phyloP scores from a whole-genome alignment of 306 rosid species.

The Alnus rubra region DNA sequence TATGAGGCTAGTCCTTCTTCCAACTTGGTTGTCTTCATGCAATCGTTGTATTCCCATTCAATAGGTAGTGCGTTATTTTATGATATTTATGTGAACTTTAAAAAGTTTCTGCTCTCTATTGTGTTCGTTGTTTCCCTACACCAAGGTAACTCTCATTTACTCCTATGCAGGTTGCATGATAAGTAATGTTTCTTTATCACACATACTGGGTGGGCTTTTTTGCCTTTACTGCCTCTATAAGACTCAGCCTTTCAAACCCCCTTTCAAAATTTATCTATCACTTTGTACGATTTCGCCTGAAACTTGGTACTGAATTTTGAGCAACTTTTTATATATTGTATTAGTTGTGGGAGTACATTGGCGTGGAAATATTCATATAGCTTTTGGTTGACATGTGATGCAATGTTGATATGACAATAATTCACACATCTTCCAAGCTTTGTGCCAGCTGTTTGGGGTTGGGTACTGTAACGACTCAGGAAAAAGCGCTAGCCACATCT shows the following conservation, averaged over 20 bases:
- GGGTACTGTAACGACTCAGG: not conserved
- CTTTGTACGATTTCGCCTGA: conserved; percentile 49
- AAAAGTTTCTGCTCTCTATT: not conserved
- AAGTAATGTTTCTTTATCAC: conserved; percentile 50
- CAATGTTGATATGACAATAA: not conserved
- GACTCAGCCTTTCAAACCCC: conserved; percentile 83
- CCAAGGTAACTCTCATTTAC: conserved; percentile 16
- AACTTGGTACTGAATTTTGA: not conserved
- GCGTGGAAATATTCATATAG: not conserved
- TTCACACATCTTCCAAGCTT: not conserved
- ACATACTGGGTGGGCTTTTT: conserved; percentile 72
- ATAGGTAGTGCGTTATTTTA: conserved; percentile 44
- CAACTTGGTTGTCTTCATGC: conserved; percentile 86
- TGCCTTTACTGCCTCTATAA: conserved; percentile 83
- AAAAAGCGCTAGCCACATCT: too few species aligned
- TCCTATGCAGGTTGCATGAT: conserved; percentile 61
- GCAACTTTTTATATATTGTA: not conserved
- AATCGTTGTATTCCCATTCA: conserved; percentile 72
- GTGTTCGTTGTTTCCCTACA: conserved; percentile 12
- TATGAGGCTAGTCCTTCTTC: conserved; percentile 68
- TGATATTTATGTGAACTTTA: not conserved
- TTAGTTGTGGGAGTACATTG: not conserved
- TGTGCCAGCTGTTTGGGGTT: not conserved
- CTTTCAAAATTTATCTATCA: conserved; percentile 72
- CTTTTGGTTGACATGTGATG: not conserved